Evolutionary conservation across 441 rosid species (phyloP).

Genomic region (Arabidopsis hybrid): DNA sequence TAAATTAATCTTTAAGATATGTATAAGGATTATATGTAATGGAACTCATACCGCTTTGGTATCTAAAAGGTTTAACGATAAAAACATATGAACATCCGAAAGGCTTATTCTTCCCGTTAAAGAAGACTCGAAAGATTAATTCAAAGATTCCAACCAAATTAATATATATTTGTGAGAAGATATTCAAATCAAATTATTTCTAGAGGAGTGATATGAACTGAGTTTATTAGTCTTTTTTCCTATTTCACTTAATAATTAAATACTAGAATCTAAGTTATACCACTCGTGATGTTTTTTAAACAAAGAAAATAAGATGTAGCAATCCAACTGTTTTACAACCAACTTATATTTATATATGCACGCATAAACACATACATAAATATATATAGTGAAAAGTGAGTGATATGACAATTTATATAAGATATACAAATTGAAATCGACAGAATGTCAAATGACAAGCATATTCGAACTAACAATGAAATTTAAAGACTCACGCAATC

Average conservation of each 20-base stretch:
- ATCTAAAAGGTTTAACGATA: too few species aligned
- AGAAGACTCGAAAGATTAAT: conserved; percentile 4
- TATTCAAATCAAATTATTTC: neutral
- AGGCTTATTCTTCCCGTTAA: neutral
- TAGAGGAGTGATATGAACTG: neutral
- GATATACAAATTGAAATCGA: conserved; percentile 30
- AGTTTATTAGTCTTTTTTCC: neutral
- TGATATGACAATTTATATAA: conserved; percentile 20
- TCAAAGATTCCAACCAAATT: neutral
- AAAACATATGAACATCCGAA: neutral
- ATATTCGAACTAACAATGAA: conserved; percentile 26
- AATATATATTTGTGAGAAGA: neutral
- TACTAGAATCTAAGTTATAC: neutral
- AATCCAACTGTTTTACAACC: conserved; percentile 2
- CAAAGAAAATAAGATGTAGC: neutral
- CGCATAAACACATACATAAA: neutral
- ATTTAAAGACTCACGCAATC: conserved; percentile 28
- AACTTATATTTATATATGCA: neutral
- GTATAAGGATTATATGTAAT: too few species aligned
- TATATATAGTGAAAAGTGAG: neutral
- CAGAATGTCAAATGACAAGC: conserved; percentile 35
- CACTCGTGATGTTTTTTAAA: neutral
- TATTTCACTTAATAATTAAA: neutral
- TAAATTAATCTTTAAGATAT: too few species aligned
- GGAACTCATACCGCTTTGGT: too few species aligned